Evolutionary conservation across 306 rosid genomes (phyloP).

Genomic region (Vigna radiata): DNA sequence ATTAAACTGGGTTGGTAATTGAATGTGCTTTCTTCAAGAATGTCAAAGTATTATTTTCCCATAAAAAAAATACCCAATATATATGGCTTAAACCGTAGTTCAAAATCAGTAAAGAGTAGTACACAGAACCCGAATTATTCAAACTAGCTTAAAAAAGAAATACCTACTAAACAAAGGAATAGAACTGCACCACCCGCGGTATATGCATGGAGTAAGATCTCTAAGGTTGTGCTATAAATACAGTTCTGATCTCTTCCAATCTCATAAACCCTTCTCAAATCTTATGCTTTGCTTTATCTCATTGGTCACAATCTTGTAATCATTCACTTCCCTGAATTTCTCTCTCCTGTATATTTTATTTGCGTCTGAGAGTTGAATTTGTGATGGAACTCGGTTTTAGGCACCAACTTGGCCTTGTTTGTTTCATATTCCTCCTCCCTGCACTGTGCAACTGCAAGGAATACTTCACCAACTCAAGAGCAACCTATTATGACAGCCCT

Average conservation of each 20-base stretch:
- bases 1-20: too few species aligned
- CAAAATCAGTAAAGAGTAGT: too few species aligned
- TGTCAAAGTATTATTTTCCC: too few species aligned
- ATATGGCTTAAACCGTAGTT: too few species aligned
- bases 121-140: too few species aligned
- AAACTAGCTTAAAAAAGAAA: too few species aligned
- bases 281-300: not conserved
- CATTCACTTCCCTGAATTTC: not conserved
- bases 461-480: conserved; percentile 57
- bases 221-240: conserved; percentile 47
- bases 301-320: conserved; percentile 1
- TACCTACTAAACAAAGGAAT: too few species aligned
- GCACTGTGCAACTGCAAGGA: conserved; percentile 55
- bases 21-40: too few species aligned
- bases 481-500: conserved; percentile 73
- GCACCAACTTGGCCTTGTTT: conserved; percentile 46
- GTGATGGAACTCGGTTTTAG: conserved; percentile 51
- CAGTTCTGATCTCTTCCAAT: conserved; percentile 33
- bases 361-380: not conserved
- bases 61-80: too few species aligned
- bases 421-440: conserved; percentile 57
- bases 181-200: too few species aligned
- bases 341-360: not conserved
- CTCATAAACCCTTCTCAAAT: conserved; percentile 37
- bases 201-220: too few species aligned